phyloP scores from a whole-genome alignment of 1,284 basidiomycete species.

The Ceratobasidium sp. region DNA sequence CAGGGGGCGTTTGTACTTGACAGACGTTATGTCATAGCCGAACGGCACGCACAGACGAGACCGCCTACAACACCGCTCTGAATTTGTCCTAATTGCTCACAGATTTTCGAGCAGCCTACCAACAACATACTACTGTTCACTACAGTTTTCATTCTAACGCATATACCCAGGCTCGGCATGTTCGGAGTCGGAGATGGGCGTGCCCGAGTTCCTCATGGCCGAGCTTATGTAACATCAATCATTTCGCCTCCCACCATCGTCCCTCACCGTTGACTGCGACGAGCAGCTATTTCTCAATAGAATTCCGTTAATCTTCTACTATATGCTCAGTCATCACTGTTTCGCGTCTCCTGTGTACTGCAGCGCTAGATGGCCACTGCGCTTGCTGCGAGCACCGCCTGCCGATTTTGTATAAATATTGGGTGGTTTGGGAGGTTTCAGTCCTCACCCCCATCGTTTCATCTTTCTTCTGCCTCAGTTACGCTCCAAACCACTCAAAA shows the following conservation, averaged over 20 bases:
- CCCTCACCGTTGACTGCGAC: background rate
- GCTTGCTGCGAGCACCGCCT: constrained; percentile 44
- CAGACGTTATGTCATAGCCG: no score
- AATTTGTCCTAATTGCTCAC: no score
- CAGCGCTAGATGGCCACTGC: constrained; percentile 12
- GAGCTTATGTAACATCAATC: constrained; percentile 2
- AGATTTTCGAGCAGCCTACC: no score
- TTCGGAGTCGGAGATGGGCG: background rate
- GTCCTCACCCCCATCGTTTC: background rate
- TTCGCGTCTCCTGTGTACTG: constrained; percentile 17
- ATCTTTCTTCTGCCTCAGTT: background rate
- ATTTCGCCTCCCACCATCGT: no score
- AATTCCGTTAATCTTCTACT: background rate
- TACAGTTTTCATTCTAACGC: no score
- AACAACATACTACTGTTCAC: no score
- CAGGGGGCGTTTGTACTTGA: no score
- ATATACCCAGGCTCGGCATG: background rate
- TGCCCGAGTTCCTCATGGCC: constrained; percentile 4
- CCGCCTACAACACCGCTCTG: no score
- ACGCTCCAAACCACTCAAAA: background rate
- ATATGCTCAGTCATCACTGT: constrained; percentile 21
- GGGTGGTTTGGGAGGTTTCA: background rate
- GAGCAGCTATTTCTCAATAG: background rate
- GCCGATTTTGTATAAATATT: background rate
- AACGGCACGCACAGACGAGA: no score